Base-by-base conservation (phyloP, 1,139 yeast genomes). In the Yamadazyma mexicana region DNA sequence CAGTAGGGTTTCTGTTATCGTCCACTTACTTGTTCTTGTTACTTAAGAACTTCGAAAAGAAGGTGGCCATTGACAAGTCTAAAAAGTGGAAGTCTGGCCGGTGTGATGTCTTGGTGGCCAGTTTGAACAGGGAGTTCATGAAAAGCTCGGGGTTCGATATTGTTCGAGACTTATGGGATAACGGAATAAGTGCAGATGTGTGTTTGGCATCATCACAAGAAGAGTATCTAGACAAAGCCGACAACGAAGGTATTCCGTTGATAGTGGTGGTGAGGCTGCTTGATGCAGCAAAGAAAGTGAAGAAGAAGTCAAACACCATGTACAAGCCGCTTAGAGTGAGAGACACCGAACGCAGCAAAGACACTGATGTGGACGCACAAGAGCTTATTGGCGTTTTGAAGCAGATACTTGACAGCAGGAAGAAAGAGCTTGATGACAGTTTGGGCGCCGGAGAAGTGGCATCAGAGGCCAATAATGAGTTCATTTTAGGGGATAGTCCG, bases 1-100 rank as follows among this genome's bases (percentile, higher is more conserved):
- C 88, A 0, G 97, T 89, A 25, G 98, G 98, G 0, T 85, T 92
- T 54, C 83, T 87, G 46, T 61, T 92, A 40, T 60, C 73, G 0
- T 55, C 72, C 2, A 64, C 72, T 0, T 62, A 62, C 32, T 42
- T 77, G 44, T 75, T 75, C 43, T 56, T 73, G 48, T 57, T 75
- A 45, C 61, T 68, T 60, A 70, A 66, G 51, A 66, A 64, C 36
- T 44, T 61, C 22, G 48, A 56, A n/a, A 48, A 51, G 15, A 48
- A 64, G 29, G 49, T 51, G 38, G 56, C 42, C 17, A 64, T 56
- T 1, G 55, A 58, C 1, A 66, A 43, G 31, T 38, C 37, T 3
- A 44, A 38, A 26, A 47, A 57, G 46, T 62, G 73, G 71, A 56
- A 51, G 18, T 59, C 64, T 2, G 57, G 56, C 8, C 69, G 95